Conservation (phyloP, 2,329 filamentous ascomycete species). For the Scedosporium boydii region DNA sequence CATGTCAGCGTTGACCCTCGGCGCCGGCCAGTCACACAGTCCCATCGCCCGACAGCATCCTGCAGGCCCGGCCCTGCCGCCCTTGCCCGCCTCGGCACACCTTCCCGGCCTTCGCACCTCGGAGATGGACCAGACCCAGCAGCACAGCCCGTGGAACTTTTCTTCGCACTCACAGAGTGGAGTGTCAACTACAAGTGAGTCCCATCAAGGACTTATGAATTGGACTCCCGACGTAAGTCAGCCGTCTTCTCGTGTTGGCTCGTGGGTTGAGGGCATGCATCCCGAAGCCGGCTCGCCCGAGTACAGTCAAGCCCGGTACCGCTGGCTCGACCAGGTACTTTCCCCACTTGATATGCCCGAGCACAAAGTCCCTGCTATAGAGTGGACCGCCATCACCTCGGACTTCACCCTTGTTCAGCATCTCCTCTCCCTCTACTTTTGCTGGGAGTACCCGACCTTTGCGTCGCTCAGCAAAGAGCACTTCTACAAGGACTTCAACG, state of each 20-base stretch:
- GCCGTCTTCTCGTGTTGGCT: constrained; percentile 35
- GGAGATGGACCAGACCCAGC: constrained; percentile 17
- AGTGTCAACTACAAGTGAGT: constrained; percentile 34
- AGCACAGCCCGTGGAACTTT: constrained; percentile 39
- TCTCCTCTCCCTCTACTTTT: constrained; percentile 59
- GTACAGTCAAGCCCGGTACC: constrained; percentile 21
- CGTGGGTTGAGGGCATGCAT: constrained; percentile 37
- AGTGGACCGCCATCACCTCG: constrained; percentile 53
- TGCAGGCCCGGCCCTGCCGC: background rate
- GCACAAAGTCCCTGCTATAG: constrained; percentile 29
- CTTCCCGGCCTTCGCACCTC: background rate
- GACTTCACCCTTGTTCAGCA: constrained; percentile 52
- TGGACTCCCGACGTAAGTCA: constrained; percentile 32
- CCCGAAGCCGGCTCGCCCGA: constrained; percentile 20
- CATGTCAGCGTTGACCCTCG: constrained; percentile 21
- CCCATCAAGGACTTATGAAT: constrained; percentile 35
- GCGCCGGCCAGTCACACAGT: constrained; percentile 6
- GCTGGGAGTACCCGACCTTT: constrained; percentile 69
- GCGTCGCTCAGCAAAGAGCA: constrained; percentile 63
- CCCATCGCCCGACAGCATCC: background rate
- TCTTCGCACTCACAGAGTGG: constrained; percentile 29
- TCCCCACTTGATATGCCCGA: constrained; percentile 34
- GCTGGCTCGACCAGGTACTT: constrained; percentile 37
- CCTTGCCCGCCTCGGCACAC: background rate
- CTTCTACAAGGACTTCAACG: constrained; percentile 56